Percentiles rank a stretch among this genome's conserved stretches.
These are phyloP conservation scores for Neoboletus subvelutipes DNA, from an alignment of 768 basidiomycete genomes.

Conservation along the genomic window DNA sequence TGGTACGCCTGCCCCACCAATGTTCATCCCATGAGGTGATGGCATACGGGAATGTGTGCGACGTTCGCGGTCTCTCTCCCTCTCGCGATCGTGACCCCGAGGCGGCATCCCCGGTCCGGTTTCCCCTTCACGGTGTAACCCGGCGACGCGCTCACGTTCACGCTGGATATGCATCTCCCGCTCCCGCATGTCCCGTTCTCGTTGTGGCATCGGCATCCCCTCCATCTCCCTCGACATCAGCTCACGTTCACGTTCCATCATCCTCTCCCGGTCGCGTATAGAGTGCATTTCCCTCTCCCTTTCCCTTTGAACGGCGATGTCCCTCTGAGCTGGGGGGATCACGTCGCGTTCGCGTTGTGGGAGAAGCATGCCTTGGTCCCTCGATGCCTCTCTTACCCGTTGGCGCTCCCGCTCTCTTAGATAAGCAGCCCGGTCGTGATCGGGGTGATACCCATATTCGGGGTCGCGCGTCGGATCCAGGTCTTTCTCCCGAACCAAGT, in stretches of 20 bases:
- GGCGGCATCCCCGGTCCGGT: constrained; percentile 25
- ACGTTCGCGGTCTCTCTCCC: constrained; percentile 33
- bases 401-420: constrained; percentile 27
- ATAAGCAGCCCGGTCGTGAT: constrained; percentile 23
- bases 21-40: constrained; percentile 23
- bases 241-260: constrained; percentile 26
- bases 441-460: constrained; percentile 23
- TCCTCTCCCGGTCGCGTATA: constrained; percentile 23
- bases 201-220: constrained; percentile 16
- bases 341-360: constrained; percentile 28
- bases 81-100: constrained; percentile 28
- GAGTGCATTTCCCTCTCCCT: constrained; percentile 23
- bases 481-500: constrained; percentile 25
- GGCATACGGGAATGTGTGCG: constrained; percentile 27
- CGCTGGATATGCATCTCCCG: constrained; percentile 30
- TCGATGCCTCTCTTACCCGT: constrained; percentile 15
- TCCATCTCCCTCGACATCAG: constrained; percentile 26
- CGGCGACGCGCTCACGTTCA: constrained; percentile 26
- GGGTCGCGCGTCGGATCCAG: constrained; percentile 25
- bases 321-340: constrained; percentile 16
- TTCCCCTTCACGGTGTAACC: constrained; percentile 25
- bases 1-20: constrained; percentile 9
- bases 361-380: constrained; percentile 20
- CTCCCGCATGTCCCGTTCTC: constrained; percentile 29
- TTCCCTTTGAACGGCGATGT: constrained; percentile 25